Evolutionary conservation across 2,329 filamentous ascomycete species (phyloP).

Genomic region (Aspergillus sp.): DNA sequence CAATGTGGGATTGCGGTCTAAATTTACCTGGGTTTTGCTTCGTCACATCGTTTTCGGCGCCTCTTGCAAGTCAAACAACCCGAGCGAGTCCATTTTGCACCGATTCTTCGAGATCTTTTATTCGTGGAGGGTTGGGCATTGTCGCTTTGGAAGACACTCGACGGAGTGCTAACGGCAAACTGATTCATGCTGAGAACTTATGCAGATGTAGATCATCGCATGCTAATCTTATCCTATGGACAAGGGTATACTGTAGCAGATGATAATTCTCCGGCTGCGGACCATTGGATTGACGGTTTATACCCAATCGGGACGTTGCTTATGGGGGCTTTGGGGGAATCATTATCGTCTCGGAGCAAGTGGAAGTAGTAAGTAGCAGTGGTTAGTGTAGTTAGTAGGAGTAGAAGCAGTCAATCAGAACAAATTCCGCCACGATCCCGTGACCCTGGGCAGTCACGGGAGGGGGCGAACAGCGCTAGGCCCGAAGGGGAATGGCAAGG

Average conservation of each 20-base stretch:
- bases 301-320: not conserved
- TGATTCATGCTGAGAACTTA: not conserved
- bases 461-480: not conserved
- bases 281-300: not conserved
- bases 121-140: conserved; percentile 2
- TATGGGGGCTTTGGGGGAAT: not conserved
- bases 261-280: not conserved
- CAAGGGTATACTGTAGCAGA: not conserved
- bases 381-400: no score
- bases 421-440: not conserved
- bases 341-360: not conserved
- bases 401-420: not conserved
- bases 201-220: not conserved
- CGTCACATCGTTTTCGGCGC: conserved; percentile 39
- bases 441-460: not conserved
- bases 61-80: conserved; percentile 43
- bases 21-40: conserved; percentile 35
- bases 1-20: not conserved
- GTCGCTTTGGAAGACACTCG: not conserved
- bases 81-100: conserved; percentile 37
- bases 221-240: not conserved
- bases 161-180: not conserved
- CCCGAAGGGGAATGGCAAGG: not conserved
- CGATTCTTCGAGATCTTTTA: conserved; percentile 27
- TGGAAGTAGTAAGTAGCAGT: not conserved